These are phyloP conservation scores for Boletus rex-veris DNA, from an alignment of 768 basidiomycete species.

Conservation along the genomic window DNA sequence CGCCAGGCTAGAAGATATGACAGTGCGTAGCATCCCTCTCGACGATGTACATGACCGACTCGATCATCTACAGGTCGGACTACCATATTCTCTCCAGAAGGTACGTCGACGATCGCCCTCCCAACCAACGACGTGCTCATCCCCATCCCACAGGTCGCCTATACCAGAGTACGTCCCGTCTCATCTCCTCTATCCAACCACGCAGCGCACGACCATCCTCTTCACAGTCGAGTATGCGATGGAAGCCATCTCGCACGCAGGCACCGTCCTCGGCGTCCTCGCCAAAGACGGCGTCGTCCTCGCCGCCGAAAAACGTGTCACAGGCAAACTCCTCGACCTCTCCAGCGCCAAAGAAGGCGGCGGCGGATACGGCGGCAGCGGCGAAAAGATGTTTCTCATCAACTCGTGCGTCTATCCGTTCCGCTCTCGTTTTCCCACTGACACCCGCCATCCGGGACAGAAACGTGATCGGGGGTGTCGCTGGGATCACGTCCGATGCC, in stretches of 20 bases:
- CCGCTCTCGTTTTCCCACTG: background rate
- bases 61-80: conserved; percentile 66
- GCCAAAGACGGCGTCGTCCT: conserved; percentile 90
- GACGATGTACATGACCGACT: conserved; percentile 15
- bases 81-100: conserved; percentile 99
- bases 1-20: conserved; percentile 88
- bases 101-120: conserved; percentile 39
- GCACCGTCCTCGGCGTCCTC: conserved; percentile 88
- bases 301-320: conserved; percentile 97
- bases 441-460: conserved; percentile 38
- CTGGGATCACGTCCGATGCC: conserved; percentile 94
- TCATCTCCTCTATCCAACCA: background rate
- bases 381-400: conserved; percentile 96
- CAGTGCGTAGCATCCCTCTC: conserved; percentile 54
- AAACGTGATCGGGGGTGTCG: conserved; percentile 93
- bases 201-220: conserved; percentile 3
- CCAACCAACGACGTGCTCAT: conserved; percentile 11
- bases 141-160: conserved; percentile 65
- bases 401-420: conserved; percentile 62
- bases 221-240: conserved; percentile 95
- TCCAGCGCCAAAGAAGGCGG: conserved; percentile 74
- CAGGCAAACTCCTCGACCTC: conserved; percentile 93
- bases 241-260: conserved; percentile 97
- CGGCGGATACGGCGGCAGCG: conserved; percentile 83
- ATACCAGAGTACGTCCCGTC: conserved; percentile 76